A percentile compares a stretch with the other conserved stretches of the same genome.
These are phyloP conservation scores for Phoma sp. DNA, from an alignment of 2,329 filamentous ascomycete species.

Conservation along the genomic window DNA sequence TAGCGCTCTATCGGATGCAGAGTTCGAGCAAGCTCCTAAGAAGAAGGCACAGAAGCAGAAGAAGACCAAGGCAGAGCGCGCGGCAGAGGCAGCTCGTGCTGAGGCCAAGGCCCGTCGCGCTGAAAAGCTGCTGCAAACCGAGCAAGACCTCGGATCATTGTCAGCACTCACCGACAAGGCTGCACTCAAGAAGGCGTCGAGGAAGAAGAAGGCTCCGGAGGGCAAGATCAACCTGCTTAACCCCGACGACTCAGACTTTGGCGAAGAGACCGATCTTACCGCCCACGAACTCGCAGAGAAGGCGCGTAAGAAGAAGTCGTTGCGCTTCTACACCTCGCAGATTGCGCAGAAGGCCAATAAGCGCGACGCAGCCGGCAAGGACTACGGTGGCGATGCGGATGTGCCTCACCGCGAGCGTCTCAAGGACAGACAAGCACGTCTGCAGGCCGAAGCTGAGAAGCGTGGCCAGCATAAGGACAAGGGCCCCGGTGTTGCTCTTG, in stretches of 20 bases:
- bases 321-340: slow-evolving; percentile 98
- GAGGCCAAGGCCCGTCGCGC: slow-evolving; percentile 60
- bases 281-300: slow-evolving; percentile 84
- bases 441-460: slow-evolving; percentile 87
- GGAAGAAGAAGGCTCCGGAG: slow-evolving; percentile 42
- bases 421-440: slow-evolving; percentile 80
- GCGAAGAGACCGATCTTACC: slow-evolving; percentile 83
- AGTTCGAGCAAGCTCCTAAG: slow-evolving; percentile 38
- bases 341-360: slow-evolving; percentile 94
- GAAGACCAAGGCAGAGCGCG: slow-evolving; percentile 57
- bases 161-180: slow-evolving; percentile 63
- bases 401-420: slow-evolving; percentile 89
- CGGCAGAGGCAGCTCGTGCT: slow-evolving; percentile 60
- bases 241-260: slow-evolving; percentile 84
- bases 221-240: slow-evolving; percentile 47
- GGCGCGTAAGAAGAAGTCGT: slow-evolving; percentile 83
- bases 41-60: slow-evolving; percentile 48
- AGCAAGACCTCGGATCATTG: slow-evolving; percentile 77
- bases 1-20: slow-evolving; percentile 40
- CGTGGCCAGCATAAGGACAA: slow-evolving; percentile 69
- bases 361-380: slow-evolving; percentile 73
- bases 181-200: slow-evolving; percentile 56
- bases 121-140: slow-evolving; percentile 61
- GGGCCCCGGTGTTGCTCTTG: slow-evolving; percentile 66
- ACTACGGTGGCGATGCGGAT: slow-evolving; percentile 79